A percentile compares a stretch with the other conserved stretches of the same genome.
Evolutionary conservation across 2,329 filamentous ascomycete genomes (phyloP).

Genomic region (Exophiala bonariae): DNA sequence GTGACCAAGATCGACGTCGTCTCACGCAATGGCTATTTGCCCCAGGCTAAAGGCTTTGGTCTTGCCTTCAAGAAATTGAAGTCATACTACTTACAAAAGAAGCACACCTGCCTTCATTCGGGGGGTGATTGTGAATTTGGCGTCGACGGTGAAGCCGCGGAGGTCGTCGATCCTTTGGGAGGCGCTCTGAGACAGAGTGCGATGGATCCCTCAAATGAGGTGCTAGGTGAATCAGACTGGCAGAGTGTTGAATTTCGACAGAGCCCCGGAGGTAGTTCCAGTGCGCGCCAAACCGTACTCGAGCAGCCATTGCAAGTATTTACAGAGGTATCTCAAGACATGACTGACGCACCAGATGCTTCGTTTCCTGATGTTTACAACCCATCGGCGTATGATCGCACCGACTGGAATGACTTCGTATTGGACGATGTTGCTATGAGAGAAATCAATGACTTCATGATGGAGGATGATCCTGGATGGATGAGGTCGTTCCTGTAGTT

Average conservation of each 20-base stretch:
- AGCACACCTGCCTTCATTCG: slow-evolving; percentile 25
- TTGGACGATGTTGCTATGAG: slow-evolving; percentile 8
- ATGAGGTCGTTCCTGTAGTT: slow-evolving; percentile 11
- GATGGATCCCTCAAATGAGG: not conserved
- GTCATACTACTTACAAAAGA: slow-evolving; percentile 63
- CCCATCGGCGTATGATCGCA: slow-evolving; percentile 10
- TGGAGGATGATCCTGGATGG: slow-evolving; percentile 14
- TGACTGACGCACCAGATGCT: not conserved
- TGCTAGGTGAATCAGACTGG: too few relatives aligned
- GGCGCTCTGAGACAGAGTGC: not conserved
- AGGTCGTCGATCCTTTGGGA: not conserved
- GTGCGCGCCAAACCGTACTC: not conserved
- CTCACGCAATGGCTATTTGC: slow-evolving; percentile 62
- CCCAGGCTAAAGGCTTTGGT: slow-evolving; percentile 67
- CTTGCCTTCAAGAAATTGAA: slow-evolving; percentile 68
- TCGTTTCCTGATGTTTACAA: slow-evolving; percentile 5
- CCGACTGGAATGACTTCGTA: slow-evolving; percentile 13
- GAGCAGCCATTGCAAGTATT: too few relatives aligned
- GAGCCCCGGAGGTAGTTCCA: not conserved
- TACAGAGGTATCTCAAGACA: not conserved
- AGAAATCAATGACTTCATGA: slow-evolving; percentile 14
- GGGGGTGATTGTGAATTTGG: not conserved
- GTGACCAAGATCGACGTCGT: slow-evolving; percentile 66
- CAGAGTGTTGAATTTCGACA: too few relatives aligned
- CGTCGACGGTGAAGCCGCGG: not conserved